Conservation (phyloP, 2,329 filamentous ascomycete genomes). For the Beauveria asiatica region DNA sequence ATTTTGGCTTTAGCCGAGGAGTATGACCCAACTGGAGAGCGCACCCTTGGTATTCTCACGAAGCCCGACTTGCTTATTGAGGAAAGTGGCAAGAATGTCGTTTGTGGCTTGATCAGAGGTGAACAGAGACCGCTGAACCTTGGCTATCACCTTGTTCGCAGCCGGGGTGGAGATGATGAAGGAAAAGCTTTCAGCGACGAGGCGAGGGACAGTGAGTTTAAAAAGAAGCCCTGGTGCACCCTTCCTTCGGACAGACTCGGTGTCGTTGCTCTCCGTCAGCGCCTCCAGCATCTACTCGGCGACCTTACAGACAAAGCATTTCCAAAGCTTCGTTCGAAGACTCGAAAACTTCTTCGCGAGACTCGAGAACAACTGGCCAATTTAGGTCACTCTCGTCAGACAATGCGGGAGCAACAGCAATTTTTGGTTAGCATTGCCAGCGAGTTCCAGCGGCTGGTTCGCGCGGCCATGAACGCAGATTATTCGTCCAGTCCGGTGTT, state of each 20-base stretch:
- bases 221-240: background rate
- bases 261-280: conserved; percentile 16
- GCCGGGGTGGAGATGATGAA: conserved; percentile 18
- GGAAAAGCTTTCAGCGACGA: background rate
- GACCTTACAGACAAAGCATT: conserved; percentile 22
- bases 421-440: conserved; percentile 15
- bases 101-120: conserved; percentile 14
- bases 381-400: conserved; percentile 13
- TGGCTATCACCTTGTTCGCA: conserved; percentile 18
- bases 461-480: conserved; percentile 11
- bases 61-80: conserved; percentile 35
- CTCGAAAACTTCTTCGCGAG: conserved; percentile 9
- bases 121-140: conserved; percentile 15
- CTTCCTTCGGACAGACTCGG: conserved; percentile 19
- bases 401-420: conserved; percentile 14
- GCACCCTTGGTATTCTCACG: conserved; percentile 37
- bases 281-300: conserved; percentile 19
- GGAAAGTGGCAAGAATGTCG: conserved; percentile 12
- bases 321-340: conserved; percentile 18
- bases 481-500: conserved; percentile 13
- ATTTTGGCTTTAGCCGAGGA: conserved; percentile 32
- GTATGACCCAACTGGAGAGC: conserved; percentile 25
- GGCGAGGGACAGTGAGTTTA: background rate
- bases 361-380: conserved; percentile 7
- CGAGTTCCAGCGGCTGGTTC: conserved; percentile 15